Percentiles rank a stretch among this genome's conserved stretches.
These are phyloP conservation scores for Aureobasidium subglaciale DNA, from an alignment of 2,329 filamentous ascomycete species.

Conservation along the genomic window DNA sequence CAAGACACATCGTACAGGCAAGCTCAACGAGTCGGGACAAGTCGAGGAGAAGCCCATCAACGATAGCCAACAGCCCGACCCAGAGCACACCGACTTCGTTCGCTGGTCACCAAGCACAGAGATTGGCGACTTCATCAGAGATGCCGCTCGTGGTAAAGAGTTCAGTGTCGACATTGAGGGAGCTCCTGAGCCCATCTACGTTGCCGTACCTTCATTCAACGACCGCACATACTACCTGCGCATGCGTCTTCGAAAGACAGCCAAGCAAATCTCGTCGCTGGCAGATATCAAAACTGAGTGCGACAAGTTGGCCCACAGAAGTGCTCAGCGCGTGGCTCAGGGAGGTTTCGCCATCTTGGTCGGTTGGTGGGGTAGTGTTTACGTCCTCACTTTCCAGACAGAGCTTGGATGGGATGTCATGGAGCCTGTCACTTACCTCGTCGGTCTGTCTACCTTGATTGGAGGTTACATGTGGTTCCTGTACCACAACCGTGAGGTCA, in stretches of 20 bases:
- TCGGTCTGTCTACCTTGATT: conserved; percentile 78
- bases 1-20: conserved; percentile 40
- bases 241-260: conserved; percentile 65
- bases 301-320: conserved; percentile 66
- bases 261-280: conserved; percentile 59
- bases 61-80: conserved; percentile 17
- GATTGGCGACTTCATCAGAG: conserved; percentile 88
- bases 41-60: conserved; percentile 21
- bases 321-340: conserved; percentile 71
- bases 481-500: conserved; percentile 84
- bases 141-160: conserved; percentile 75
- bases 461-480: conserved; percentile 90
- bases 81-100: conserved; percentile 59
- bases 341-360: conserved; percentile 67
- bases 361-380: conserved; percentile 77
- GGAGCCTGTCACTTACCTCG: conserved; percentile 85
- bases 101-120: conserved; percentile 85
- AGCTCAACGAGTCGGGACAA: conserved; percentile 24
- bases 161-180: conserved; percentile 81
- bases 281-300: conserved; percentile 74
- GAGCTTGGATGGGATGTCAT: conserved; percentile 84
- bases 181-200: conserved; percentile 57
- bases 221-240: conserved; percentile 88
- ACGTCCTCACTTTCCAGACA: conserved; percentile 60
- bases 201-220: conserved; percentile 78